Conservation (phyloP, 257 asterid species). For the Ligustrum vulgare region DNA sequence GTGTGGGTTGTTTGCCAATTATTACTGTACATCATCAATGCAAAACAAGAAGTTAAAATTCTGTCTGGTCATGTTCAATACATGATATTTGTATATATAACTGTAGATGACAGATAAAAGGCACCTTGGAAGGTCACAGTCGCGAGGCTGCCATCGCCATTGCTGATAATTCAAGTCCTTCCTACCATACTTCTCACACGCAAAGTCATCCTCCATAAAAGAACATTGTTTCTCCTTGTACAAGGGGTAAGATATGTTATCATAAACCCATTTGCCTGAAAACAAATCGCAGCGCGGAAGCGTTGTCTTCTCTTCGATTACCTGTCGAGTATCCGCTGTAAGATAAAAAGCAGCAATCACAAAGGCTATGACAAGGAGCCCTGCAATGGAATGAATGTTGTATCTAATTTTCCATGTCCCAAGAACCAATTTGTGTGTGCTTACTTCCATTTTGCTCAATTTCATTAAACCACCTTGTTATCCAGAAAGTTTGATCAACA, state of each 20-base stretch:
- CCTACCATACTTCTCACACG: slow-evolving; percentile 42
- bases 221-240: slow-evolving; percentile 38
- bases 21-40: not conserved
- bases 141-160: slow-evolving; percentile 40
- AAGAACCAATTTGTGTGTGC: not conserved
- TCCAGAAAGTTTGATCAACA: not conserved
- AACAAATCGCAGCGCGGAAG: not conserved
- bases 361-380: slow-evolving; percentile 15
- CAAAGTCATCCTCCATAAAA: slow-evolving; percentile 41
- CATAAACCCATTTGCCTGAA: slow-evolving; percentile 39
- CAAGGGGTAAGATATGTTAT: slow-evolving; percentile 32
- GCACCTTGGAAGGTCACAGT: slow-evolving; percentile 48
- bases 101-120: not conserved
- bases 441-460: not conserved
- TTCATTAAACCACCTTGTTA: not conserved
- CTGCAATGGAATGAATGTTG: slow-evolving; percentile 17
- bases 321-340: not conserved
- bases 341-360: slow-evolving; percentile 14
- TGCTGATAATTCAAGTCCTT: slow-evolving; percentile 35
- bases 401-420: slow-evolving; percentile 3
- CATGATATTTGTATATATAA: not conserved
- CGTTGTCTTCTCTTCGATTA: not conserved
- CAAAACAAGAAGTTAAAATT: not conserved
- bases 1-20: not conserved
- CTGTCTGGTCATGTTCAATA: not conserved